A percentile compares a stretch with the other conserved stretches of the same genome.
phyloP scores from a whole-genome alignment of 2,329 filamentous ascomycete species.

The Hypoxylon sp. region DNA sequence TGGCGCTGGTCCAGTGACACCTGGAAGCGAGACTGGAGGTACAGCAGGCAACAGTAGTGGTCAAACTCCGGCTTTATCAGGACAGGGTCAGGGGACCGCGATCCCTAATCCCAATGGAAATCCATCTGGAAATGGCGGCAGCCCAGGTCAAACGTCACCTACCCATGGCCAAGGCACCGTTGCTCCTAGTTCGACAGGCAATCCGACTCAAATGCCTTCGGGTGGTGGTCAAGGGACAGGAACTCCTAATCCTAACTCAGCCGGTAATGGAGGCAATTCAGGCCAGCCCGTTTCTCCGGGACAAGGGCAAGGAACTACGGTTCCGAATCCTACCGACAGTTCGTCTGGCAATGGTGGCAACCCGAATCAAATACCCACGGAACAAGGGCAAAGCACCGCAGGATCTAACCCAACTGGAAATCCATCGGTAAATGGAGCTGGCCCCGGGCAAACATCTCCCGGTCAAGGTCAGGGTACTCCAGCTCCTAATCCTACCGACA shows the following conservation, averaged over 20 bases:
- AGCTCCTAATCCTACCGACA: slow-evolving; percentile 8
- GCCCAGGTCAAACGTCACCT: slow-evolving; percentile 1
- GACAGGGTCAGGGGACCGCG: slow-evolving; percentile 22
- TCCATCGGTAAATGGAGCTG: background rate
- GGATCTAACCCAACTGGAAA: slow-evolving; percentile 1
- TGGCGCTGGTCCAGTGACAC: too few relatives aligned
- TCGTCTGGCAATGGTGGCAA: background rate
- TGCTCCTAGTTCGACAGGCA: slow-evolving; percentile 3
- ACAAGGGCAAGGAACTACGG: background rate
- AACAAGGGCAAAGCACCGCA: slow-evolving; percentile 2
- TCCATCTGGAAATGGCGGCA: background rate
- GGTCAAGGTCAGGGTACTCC: slow-evolving; percentile 9
- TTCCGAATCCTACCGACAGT: background rate
- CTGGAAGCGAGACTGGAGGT: slow-evolving; percentile 18
- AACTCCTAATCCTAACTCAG: background rate
- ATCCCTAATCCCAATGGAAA: slow-evolving; percentile 7
- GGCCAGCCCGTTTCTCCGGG: background rate
- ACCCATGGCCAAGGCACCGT: slow-evolving; percentile 12
- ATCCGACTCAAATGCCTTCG: background rate
- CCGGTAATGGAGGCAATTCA: background rate
- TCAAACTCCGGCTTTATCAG: slow-evolving; percentile 16
- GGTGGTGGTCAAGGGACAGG: slow-evolving; percentile 16
- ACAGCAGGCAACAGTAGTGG: slow-evolving; percentile 17
- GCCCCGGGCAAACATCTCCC: slow-evolving; percentile 6
- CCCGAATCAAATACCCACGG: background rate